These are phyloP conservation scores for Coemansia sp. DNA, from an alignment of 192 early-diverging fungal genomes.

Conservation along the genomic window DNA sequence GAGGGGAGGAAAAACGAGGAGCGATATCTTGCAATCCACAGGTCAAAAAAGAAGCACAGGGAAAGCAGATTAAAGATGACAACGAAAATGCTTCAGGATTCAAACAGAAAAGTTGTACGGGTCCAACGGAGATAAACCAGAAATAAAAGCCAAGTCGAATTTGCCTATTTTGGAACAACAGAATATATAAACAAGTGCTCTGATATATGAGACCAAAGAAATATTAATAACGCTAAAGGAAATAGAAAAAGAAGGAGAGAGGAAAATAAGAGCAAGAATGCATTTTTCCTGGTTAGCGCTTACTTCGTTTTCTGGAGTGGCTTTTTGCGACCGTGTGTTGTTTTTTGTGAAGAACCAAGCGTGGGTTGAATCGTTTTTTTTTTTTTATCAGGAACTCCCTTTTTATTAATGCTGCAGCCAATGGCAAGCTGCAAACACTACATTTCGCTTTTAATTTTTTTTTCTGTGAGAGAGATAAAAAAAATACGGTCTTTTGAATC, in stretches of 20 bases:
- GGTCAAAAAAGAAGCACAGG: not conserved
- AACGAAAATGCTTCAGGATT: not conserved
- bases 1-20: too few species aligned
- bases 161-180: not conserved
- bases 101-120: not conserved
- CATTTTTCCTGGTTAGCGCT: not conserved
- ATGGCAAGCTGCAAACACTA: slow-evolving; percentile 39
- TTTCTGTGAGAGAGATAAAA: too few species aligned
- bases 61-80: not conserved
- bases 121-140: not conserved
- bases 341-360: not conserved
- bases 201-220: not conserved
- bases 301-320: not conserved
- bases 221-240: slow-evolving; percentile 7
- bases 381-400: not conserved
- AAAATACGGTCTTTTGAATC: too few species aligned
- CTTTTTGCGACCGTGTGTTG: not conserved
- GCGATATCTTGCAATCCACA: too few species aligned
- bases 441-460: not conserved
- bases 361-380: slow-evolving; percentile 3
- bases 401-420: slow-evolving; percentile 19
- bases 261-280: not conserved
- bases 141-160: not conserved
- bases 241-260: not conserved
- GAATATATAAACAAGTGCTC: slow-evolving; percentile 6